Base-by-base conservation (phyloP, 1,139 yeast genomes). In the Geotrichum phurueaensis region DNA sequence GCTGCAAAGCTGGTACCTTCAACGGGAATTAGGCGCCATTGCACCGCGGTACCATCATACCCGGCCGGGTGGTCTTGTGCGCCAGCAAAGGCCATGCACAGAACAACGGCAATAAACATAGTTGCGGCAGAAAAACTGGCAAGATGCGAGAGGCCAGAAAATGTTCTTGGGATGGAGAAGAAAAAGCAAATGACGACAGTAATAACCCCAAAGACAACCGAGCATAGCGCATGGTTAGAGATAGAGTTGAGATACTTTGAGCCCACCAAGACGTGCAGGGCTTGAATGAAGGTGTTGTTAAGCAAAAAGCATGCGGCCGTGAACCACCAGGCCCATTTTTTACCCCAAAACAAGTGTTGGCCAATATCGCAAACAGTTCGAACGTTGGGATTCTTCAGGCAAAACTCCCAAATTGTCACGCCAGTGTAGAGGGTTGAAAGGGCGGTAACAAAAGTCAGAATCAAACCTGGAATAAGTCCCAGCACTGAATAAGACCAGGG, bases 401-500 rank as follows among this genome's bases (percentile, higher is more conserved):
- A 83, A 67, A 80, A 84, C 64, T 83, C 85, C 61, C 80, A 77
- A 61, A 84, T 77, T 55, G 76, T 80, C 51, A 79, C 70, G 6
- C 86, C 85, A 1, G 87, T 83, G 71, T 83, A 83, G 50, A 81
- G 71, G 48, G 81, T 83, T 7, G 82, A 78, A 20, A 78, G 65
- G 1, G 86, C 78, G 5, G 83, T 82, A 57, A 79, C 78, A 1
- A 78, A 77, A 0, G 87, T 84, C 59, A 83, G 69, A 45, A 84
- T 80, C 27, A 83, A 71, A 0, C 87, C 87, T 1, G 86, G 85
- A 1, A 83, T 80, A 27, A 83, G 70, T 0, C 87, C 87, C 39
- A 84, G 72, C 2, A 83, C 83, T 1, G 85, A 81, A 67, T 81
- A 84, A 6, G 86, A 80, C 85, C 86, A 82, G 0, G 87, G 87